phyloP scores from a whole-genome alignment of 805 yeast genomes.

The Lipomyces kockii region DNA sequence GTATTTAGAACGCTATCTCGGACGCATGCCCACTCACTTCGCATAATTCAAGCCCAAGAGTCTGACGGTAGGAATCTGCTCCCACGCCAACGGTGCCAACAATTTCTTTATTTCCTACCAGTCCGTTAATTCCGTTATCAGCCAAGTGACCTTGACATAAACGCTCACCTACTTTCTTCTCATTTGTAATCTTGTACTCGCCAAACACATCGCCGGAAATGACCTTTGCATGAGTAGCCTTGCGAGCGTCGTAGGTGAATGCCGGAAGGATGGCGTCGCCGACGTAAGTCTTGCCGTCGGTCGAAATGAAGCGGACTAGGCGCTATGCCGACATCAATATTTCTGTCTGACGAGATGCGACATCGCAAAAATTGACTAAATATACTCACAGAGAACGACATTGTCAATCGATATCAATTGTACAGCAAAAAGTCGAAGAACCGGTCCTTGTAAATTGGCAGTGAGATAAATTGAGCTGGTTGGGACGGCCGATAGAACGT shows the following conservation, averaged over 20 bases:
- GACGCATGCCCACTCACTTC: slow-evolving; percentile 42
- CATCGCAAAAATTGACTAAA: neutral
- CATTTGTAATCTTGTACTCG: slow-evolving; percentile 48
- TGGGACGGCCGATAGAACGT: too few species aligned
- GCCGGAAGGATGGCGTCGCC: slow-evolving; percentile 56
- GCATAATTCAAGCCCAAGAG: slow-evolving; percentile 59
- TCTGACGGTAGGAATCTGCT: slow-evolving; percentile 50
- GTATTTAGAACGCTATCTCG: neutral
- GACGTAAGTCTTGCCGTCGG: slow-evolving; percentile 50
- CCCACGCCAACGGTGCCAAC: slow-evolving; percentile 50
- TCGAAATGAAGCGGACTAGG: slow-evolving; percentile 53
- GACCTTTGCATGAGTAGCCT: slow-evolving; percentile 50
- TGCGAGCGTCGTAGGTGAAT: slow-evolving; percentile 47
- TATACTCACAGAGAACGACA: slow-evolving; percentile 29
- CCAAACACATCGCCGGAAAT: slow-evolving; percentile 56
- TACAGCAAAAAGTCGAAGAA: neutral
- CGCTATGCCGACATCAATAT: slow-evolving; percentile 44
- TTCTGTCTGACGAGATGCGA: neutral
- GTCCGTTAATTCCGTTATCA: neutral
- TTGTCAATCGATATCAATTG: neutral
- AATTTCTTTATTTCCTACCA: slow-evolving; percentile 45
- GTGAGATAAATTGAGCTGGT: neutral
- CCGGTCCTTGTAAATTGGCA: too few species aligned
- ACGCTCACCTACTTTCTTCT: slow-evolving; percentile 34
- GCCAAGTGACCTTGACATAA: neutral